Conservation (phyloP, 2,329 filamentous ascomycete species). For the Emergomyces africanus region DNA sequence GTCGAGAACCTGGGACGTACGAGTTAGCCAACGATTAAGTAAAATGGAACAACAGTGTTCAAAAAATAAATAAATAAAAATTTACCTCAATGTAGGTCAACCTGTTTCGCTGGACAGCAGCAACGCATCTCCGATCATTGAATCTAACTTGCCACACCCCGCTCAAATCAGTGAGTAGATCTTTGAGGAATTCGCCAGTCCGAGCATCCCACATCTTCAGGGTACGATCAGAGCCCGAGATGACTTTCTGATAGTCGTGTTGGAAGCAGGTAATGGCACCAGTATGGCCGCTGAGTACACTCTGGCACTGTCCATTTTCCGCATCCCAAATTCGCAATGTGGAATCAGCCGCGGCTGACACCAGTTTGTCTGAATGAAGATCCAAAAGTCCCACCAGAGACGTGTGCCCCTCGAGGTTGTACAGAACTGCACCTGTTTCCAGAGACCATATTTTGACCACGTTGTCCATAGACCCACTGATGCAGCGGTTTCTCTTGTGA, state of each 20-base stretch:
- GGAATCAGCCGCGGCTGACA: constrained; percentile 89
- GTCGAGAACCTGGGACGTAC: constrained; percentile 64
- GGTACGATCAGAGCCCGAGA: constrained; percentile 87
- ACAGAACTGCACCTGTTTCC: constrained; percentile 68
- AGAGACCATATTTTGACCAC: constrained; percentile 97
- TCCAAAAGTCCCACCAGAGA: constrained; percentile 87
- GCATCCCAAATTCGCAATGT: constrained; percentile 96
- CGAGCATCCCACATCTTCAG: constrained; percentile 98
- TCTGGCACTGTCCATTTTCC: constrained; percentile 79
- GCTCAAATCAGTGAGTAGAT: constrained; percentile 81
- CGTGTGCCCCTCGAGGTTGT: constrained; percentile 85
- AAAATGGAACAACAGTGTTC: background rate
- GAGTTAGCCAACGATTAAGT: constrained; percentile 9
- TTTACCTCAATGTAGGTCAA: constrained; percentile 95
- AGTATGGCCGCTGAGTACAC: constrained; percentile 81
- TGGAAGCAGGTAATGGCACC: constrained; percentile 98
- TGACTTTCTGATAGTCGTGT: constrained; percentile 92
- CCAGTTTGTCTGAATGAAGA: constrained; percentile 74
- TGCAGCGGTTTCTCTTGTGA: constrained; percentile 81
- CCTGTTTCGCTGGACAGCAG: constrained; percentile 84
- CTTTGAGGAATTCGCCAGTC: constrained; percentile 82
- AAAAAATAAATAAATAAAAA: constrained; percentile 8
- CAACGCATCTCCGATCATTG: constrained; percentile 87
- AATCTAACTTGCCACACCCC: constrained; percentile 99
- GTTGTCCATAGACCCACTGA: constrained; percentile 97